phyloP scores from a whole-genome alignment of 176 grass and related monocot species.

The Themeda triandra region DNA sequence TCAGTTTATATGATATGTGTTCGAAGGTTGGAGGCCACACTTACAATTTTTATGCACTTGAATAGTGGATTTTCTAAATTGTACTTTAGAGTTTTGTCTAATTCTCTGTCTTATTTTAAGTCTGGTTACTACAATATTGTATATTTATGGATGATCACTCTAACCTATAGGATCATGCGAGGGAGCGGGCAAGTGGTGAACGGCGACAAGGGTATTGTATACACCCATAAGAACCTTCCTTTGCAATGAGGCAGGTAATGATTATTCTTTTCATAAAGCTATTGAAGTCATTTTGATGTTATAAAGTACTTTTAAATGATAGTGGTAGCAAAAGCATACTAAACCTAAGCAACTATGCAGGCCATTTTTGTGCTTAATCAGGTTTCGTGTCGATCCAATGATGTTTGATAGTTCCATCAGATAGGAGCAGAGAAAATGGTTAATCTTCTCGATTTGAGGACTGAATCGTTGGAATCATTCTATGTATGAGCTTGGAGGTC shows the following conservation, averaged over 20 bases:
- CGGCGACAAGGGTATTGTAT: constrained; percentile 65
- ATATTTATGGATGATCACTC: constrained; percentile 15
- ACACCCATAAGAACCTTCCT: constrained; percentile 78
- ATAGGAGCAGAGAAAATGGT: not conserved
- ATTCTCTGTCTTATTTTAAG: not conserved
- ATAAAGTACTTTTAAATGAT: not conserved
- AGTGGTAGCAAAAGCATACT: not conserved
- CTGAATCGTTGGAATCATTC: constrained; percentile 20
- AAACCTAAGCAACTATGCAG: constrained; percentile 14
- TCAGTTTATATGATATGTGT: not conserved
- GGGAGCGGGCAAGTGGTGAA: constrained; percentile 82
- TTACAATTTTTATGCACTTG: not conserved
- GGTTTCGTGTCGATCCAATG: not conserved
- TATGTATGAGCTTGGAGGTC: not conserved
- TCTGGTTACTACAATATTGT: not conserved
- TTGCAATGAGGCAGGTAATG: constrained; percentile 40
- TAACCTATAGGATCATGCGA: constrained; percentile 72
- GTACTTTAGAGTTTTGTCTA: not conserved
- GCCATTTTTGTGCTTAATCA: not conserved
- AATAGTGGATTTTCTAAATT: constrained; percentile 3
- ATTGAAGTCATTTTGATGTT: not conserved
- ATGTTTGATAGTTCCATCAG: constrained; percentile 12
- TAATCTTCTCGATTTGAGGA: constrained; percentile 21
- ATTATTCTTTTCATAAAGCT: not conserved
- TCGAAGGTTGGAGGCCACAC: not conserved